These are phyloP conservation scores for Alternaria burnsii DNA, from an alignment of 2,329 filamentous ascomycete genomes.

Conservation along the genomic window DNA sequence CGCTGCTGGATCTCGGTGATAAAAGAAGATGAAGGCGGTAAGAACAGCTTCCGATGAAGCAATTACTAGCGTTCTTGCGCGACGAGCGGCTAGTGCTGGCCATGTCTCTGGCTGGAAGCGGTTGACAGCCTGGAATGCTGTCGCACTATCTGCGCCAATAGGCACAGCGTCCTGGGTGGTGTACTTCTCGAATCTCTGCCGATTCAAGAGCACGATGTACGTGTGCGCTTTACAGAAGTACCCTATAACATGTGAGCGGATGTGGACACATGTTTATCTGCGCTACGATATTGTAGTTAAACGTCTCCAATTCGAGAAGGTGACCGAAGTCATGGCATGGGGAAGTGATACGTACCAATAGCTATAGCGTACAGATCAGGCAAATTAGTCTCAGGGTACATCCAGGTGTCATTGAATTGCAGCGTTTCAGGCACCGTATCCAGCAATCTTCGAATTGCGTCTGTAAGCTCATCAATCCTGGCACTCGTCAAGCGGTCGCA, in stretches of 20 bases:
- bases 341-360: constrained; percentile 47
- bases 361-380: constrained; percentile 58
- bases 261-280: not conserved
- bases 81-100: constrained; percentile 31
- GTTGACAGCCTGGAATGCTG: constrained; percentile 27
- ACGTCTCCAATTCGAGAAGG: not conserved
- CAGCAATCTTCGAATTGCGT: constrained; percentile 53
- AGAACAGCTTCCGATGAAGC: constrained; percentile 54
- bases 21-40: constrained; percentile 58
- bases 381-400: constrained; percentile 46
- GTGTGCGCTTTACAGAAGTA: constrained; percentile 60
- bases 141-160: constrained; percentile 1
- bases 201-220: constrained; percentile 59
- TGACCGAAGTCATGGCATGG: not conserved
- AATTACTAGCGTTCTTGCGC: constrained; percentile 54
- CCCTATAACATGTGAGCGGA: constrained; percentile 40
- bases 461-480: constrained; percentile 59
- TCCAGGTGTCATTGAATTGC: constrained; percentile 59
- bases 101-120: constrained; percentile 22
- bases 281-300: not conserved
- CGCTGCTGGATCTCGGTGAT: constrained; percentile 53
- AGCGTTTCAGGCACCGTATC: constrained; percentile 59
- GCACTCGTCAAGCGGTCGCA: constrained; percentile 53
- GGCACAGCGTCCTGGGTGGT: not conserved
- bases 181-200: constrained; percentile 50